Conservation (phyloP, 2,329 filamentous ascomycete genomes). For the Trichoderma cornu-damae region DNA sequence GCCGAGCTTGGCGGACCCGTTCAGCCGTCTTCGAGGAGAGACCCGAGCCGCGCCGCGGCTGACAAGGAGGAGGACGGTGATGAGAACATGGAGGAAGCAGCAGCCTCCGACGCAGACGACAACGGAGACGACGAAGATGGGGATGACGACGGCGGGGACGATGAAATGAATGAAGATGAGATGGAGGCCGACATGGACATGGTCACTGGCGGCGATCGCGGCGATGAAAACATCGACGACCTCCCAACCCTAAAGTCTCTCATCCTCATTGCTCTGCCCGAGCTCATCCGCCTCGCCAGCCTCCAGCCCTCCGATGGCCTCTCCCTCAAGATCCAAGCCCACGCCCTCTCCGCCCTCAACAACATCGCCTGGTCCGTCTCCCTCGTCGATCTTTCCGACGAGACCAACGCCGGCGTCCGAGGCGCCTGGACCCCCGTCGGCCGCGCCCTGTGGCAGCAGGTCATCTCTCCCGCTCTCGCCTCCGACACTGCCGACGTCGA, state of each 20-base stretch:
- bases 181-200: constrained; percentile 61
- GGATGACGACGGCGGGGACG: constrained; percentile 39
- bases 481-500: constrained; percentile 57
- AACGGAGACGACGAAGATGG: constrained; percentile 34
- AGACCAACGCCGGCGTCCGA: constrained; percentile 48
- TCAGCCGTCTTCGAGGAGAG: constrained; percentile 31
- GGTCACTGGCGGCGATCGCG: constrained; percentile 49
- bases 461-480: constrained; percentile 53
- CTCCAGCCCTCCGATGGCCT: constrained; percentile 39
- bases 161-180: constrained; percentile 53
- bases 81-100: constrained; percentile 36
- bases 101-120: constrained; percentile 28
- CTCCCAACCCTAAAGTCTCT: constrained; percentile 48
- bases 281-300: constrained; percentile 45
- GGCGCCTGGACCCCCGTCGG: constrained; percentile 51
- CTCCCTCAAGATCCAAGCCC: constrained; percentile 43
- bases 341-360: constrained; percentile 57
- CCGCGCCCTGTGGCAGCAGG: constrained; percentile 52
- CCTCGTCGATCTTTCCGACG: constrained; percentile 53
- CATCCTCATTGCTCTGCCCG: constrained; percentile 34
- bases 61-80: constrained; percentile 35
- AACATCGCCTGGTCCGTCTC: constrained; percentile 65
- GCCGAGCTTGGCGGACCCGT: constrained; percentile 40
- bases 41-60: constrained; percentile 31
- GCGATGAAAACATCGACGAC: constrained; percentile 43